Evolutionary conservation across 257 asterid species (phyloP).

Genomic region (Gardenia jasminoides): DNA sequence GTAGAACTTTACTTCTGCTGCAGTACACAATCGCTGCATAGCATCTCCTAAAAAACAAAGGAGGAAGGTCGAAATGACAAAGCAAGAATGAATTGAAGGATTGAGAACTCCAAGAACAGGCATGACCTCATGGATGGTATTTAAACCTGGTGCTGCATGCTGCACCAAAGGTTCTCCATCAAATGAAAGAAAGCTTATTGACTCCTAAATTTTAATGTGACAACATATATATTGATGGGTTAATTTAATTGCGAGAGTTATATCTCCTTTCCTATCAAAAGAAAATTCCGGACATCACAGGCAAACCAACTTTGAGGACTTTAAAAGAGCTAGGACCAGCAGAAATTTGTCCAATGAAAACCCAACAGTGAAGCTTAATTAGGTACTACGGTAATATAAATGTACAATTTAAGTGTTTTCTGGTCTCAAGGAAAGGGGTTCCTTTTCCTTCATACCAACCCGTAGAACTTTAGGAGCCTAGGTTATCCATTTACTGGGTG

Average conservation of each 20-base stretch:
- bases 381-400: neutral
- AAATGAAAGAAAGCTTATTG: neutral
- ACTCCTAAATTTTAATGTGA: neutral
- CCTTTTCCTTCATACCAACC: neutral
- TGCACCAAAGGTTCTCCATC: neutral
- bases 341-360: neutral
- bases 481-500: neutral
- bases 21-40: conserved; percentile 75
- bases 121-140: neutral
- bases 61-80: neutral
- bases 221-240: neutral
- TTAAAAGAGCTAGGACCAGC: neutral
- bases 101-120: neutral
- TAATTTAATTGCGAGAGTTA: neutral
- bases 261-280: neutral
- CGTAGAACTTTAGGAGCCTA: neutral
- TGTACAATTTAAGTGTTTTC: neutral
- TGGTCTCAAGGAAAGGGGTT: neutral
- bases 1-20: conserved; percentile 77
- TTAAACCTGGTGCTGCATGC: neutral
- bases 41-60: conserved; percentile 46
- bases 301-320: neutral
- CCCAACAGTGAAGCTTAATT: neutral
- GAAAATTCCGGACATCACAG: neutral
- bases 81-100: neutral